These are phyloP conservation scores for Kuraishia floccosa DNA, from an alignment of 805 yeast genomes.

Conservation along the genomic window DNA sequence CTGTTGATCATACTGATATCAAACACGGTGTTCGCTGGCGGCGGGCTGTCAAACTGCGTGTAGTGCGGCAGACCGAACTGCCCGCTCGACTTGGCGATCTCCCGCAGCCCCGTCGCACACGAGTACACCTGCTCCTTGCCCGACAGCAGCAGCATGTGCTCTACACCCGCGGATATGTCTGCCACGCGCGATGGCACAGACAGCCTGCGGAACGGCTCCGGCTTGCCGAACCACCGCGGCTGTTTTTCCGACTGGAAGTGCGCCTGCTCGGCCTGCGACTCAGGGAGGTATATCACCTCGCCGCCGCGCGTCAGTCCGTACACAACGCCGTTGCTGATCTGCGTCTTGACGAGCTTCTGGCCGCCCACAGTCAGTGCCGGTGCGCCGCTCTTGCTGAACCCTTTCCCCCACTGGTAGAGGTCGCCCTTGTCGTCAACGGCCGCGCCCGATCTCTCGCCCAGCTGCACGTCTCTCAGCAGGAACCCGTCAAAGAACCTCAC, in stretches of 20 bases:
- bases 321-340: constrained; percentile 41
- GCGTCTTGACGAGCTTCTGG: constrained; percentile 28
- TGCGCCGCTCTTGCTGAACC: constrained; percentile 15
- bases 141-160: constrained; percentile 59
- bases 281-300: constrained; percentile 31
- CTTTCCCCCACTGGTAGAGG: constrained; percentile 61
- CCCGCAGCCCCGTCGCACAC: constrained; percentile 41
- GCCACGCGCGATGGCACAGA: constrained; percentile 14
- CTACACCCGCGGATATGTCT: constrained; percentile 43
- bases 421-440: constrained; percentile 65
- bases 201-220: constrained; percentile 6
- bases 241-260: constrained; percentile 1
- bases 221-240: background rate
- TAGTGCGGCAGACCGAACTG: constrained; percentile 75
- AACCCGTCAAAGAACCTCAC: constrained; percentile 53
- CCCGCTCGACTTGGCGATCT: constrained; percentile 38
- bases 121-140: constrained; percentile 50
- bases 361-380: constrained; percentile 32
- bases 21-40: constrained; percentile 32
- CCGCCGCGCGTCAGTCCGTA: constrained; percentile 35
- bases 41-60: constrained; percentile 53
- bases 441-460: constrained; percentile 35
- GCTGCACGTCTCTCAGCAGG: constrained; percentile 41
- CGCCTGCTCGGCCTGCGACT: constrained; percentile 5
- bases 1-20: constrained; percentile 52